Conservation (phyloP, 345 rosid genomes). For the Pistacia integerrima region DNA sequence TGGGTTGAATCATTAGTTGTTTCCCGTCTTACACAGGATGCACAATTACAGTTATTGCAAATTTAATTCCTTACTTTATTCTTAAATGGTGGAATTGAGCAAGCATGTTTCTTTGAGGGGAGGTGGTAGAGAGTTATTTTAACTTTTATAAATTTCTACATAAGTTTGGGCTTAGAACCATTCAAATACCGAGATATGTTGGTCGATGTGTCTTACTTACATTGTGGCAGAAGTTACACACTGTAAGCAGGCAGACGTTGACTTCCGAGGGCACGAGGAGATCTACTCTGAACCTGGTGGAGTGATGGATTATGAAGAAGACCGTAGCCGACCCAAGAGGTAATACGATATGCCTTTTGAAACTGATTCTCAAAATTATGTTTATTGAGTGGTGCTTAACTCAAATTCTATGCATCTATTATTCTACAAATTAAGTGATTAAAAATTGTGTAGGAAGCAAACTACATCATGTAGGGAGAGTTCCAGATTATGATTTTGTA, state of each 20-base stretch:
- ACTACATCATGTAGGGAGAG: neutral
- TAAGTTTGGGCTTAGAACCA: constrained; percentile 14
- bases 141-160: neutral
- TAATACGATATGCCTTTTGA: constrained; percentile 24
- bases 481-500: neutral
- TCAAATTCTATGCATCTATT: neutral
- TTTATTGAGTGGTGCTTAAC: neutral
- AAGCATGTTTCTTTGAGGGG: neutral
- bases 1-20: neutral
- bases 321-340: constrained; percentile 94
- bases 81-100: neutral
- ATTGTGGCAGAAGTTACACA: constrained; percentile 96
- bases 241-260: constrained; percentile 95
- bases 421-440: neutral
- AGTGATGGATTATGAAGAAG: constrained; percentile 98
- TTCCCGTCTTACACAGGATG: neutral
- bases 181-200: constrained; percentile 46
- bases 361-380: neutral
- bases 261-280: constrained; percentile 87
- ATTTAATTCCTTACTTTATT: neutral
- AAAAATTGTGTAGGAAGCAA: neutral
- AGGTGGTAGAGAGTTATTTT: neutral
- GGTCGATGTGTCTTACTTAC: constrained; percentile 99
- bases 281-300: constrained; percentile 94
- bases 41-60: neutral